phyloP scores from a whole-genome alignment of 1,284 basidiomycete genomes.

The Xerocomus nothofagi region DNA sequence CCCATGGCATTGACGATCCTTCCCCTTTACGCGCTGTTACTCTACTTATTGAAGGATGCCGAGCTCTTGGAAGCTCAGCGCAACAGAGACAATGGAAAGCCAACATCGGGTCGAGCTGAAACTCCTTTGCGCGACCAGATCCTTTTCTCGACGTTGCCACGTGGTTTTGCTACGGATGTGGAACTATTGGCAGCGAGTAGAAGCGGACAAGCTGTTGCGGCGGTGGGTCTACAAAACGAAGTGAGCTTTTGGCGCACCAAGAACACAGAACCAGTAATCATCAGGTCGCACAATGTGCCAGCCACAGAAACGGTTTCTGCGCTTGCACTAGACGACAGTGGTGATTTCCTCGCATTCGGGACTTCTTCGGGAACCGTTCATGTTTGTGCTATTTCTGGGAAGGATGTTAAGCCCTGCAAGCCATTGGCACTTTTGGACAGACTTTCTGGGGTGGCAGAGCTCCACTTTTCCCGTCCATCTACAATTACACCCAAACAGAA shows the following conservation, averaged over 20 bases:
- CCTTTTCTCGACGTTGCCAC: slow-evolving; percentile 70
- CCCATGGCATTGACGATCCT: slow-evolving; percentile 82
- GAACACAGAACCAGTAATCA: slow-evolving; percentile 40
- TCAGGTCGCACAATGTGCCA: slow-evolving; percentile 41
- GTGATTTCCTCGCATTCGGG: slow-evolving; percentile 61
- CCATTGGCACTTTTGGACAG: slow-evolving; percentile 42
- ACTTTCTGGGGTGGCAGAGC: slow-evolving; percentile 24
- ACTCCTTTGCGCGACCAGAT: slow-evolving; percentile 47
- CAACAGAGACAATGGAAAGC: slow-evolving; percentile 50
- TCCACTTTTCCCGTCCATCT: slow-evolving; percentile 38
- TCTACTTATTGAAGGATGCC: slow-evolving; percentile 91
- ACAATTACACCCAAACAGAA: slow-evolving; percentile 21
- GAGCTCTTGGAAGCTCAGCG: slow-evolving; percentile 88
- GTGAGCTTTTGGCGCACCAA: slow-evolving; percentile 64
- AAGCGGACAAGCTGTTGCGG: slow-evolving; percentile 62
- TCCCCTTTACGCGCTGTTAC: slow-evolving; percentile 74
- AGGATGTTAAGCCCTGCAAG: slow-evolving; percentile 41
- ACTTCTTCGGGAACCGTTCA: slow-evolving; percentile 61
- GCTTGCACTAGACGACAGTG: slow-evolving; percentile 57
- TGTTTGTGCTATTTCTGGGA: slow-evolving; percentile 52
- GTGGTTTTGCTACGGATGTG: slow-evolving; percentile 77
- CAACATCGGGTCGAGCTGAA: slow-evolving; percentile 34
- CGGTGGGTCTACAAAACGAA: slow-evolving; percentile 78
- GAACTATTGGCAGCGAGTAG: slow-evolving; percentile 74
- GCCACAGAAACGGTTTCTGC: slow-evolving; percentile 52